A percentile compares a stretch with the other conserved stretches of the same genome.
Evolutionary conservation across 2,329 filamentous ascomycete species (phyloP).

Genomic region (Alternaria conjuncta): DNA sequence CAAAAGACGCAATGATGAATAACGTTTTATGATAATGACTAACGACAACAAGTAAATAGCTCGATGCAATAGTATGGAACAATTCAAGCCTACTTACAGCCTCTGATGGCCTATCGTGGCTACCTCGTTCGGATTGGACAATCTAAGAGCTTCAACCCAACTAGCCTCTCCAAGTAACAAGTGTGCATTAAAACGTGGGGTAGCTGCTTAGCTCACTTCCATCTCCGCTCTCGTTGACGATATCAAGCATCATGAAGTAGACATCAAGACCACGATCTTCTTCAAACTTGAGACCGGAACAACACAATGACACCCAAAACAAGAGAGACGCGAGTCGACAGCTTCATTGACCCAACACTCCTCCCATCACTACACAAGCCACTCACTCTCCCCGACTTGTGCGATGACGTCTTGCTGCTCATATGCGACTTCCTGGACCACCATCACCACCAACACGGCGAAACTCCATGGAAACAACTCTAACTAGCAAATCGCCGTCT

Average conservation of each 20-base stretch:
- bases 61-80: background rate
- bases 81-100: background rate
- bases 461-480: constrained; percentile 13
- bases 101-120: background rate
- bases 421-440: constrained; percentile 18
- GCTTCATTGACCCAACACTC: background rate
- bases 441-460: background rate
- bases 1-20: background rate
- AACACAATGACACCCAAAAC: background rate
- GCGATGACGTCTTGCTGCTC: constrained; percentile 23
- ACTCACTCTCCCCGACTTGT: constrained; percentile 14
- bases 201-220: background rate
- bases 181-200: constrained; percentile 1
- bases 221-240: background rate
- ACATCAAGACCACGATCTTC: background rate
- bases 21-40: constrained; percentile 5
- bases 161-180: background rate
- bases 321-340: background rate
- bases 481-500: constrained; percentile 18
- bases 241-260: background rate
- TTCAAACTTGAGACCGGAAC: background rate
- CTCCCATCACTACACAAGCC: background rate
- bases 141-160: background rate
- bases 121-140: background rate
- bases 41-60: background rate